Percentiles rank a stretch among this genome's conserved stretches.
Evolutionary conservation across 1,139 yeast species (phyloP).

Genomic region (Kurtzmaniella quercitrusa): DNA sequence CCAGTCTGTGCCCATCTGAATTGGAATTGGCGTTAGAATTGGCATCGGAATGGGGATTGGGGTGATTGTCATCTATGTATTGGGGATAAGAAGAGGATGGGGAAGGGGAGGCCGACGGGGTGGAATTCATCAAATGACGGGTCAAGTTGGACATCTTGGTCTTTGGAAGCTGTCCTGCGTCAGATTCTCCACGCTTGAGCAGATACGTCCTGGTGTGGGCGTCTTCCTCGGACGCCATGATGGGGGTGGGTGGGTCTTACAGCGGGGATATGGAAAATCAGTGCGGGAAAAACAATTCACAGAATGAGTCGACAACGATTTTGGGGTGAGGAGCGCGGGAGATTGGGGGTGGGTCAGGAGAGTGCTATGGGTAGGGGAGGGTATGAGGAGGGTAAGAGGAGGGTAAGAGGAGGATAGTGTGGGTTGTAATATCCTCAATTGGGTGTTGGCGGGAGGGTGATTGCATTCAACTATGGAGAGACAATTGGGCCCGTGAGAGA

Average conservation of each 20-base stretch:
- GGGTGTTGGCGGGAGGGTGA: too few relatives aligned
- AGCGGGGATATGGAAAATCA: not conserved
- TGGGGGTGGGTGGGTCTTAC: not conserved
- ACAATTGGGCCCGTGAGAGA: too few relatives aligned
- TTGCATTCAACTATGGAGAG: too few relatives aligned
- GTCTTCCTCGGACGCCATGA: slow-evolving; percentile 1
- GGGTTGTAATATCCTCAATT: too few relatives aligned
- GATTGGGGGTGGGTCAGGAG: not conserved
- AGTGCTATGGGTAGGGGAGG: not conserved
- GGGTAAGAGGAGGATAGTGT: too few relatives aligned
- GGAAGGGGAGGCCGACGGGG: slow-evolving; percentile 7
- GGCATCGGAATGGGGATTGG: slow-evolving; percentile 2
- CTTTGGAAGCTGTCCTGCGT: slow-evolving; percentile 6
- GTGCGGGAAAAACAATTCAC: not conserved
- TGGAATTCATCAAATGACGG: slow-evolving; percentile 26
- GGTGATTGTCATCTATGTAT: slow-evolving; percentile 4
- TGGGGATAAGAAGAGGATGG: slow-evolving; percentile 3
- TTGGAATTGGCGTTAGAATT: not conserved
- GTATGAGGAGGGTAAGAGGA: not conserved
- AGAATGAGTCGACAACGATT: not conserved
- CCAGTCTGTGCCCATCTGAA: not conserved
- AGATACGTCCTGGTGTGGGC: not conserved
- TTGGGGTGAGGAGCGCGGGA: not conserved
- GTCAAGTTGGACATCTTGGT: slow-evolving; percentile 36
- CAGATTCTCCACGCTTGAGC: not conserved